A percentile compares a stretch with the other conserved stretches of the same genome.
These are phyloP conservation scores for Haematococcus sp. DNA, from an alignment of 139 green algal species.

Conservation along the genomic window DNA sequence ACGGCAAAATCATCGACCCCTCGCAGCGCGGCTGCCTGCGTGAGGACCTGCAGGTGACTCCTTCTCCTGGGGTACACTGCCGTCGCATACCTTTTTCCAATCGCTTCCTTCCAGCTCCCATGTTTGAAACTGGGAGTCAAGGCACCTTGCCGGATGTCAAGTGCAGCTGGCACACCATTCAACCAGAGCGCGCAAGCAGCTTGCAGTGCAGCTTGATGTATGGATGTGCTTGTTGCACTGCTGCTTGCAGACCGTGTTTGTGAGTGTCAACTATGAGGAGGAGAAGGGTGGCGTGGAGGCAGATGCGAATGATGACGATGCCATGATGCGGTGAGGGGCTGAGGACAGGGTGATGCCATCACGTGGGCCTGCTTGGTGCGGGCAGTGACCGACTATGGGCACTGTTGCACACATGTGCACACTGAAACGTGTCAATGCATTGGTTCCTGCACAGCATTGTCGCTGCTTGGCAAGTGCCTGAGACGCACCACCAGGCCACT, in stretches of 20 bases:
- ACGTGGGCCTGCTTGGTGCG: no score
- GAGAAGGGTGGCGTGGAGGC: constrained; percentile 13
- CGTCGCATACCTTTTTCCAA: neutral
- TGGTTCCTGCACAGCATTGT: neutral
- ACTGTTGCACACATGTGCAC: no score
- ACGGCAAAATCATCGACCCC: constrained; percentile 33
- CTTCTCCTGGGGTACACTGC: neutral
- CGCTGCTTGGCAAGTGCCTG: no score
- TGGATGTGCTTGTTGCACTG: no score
- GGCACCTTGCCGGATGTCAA: no score
- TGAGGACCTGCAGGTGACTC: constrained; percentile 31
- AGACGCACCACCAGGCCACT: no score
- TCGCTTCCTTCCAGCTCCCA: no score
- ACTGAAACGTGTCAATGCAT: neutral
- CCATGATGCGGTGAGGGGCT: constrained; percentile 34
- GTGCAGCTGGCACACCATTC: no score
- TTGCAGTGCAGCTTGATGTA: no score
- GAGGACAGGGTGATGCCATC: neutral
- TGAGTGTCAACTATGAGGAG: constrained; percentile 52
- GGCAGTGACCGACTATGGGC: no score
- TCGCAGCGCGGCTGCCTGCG: constrained; percentile 18
- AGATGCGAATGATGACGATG: constrained; percentile 48
- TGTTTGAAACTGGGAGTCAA: no score
- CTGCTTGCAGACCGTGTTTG: constrained; percentile 36
- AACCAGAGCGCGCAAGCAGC: no score